A percentile compares a stretch with the other conserved stretches of the same genome.
Conservation (phyloP, 2,329 filamentous ascomycete species). For the Trichoderma sp. region DNA sequence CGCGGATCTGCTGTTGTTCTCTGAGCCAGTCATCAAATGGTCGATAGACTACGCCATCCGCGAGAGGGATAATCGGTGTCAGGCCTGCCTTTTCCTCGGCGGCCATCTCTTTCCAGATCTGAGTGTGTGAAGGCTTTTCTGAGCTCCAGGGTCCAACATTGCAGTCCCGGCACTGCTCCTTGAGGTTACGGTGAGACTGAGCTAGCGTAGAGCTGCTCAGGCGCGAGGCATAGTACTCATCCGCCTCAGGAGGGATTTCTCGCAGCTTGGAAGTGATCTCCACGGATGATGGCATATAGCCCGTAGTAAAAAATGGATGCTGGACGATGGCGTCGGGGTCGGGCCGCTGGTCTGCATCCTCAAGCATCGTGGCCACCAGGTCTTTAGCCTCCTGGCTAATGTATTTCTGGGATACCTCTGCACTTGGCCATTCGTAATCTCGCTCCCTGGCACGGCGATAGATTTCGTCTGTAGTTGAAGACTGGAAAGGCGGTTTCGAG, state of each 20-base stretch:
- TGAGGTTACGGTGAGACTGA: slow-evolving; percentile 51
- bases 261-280: slow-evolving; percentile 60
- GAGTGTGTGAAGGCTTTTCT: slow-evolving; percentile 48
- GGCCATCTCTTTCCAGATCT: slow-evolving; percentile 65
- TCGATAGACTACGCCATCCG: slow-evolving; percentile 61
- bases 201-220: slow-evolving; percentile 45
- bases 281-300: slow-evolving; percentile 64
- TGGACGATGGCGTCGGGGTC: slow-evolving; percentile 75
- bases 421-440: slow-evolving; percentile 76
- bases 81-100: slow-evolving; percentile 66
- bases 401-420: slow-evolving; percentile 63
- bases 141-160: slow-evolving; percentile 56
- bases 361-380: slow-evolving; percentile 71
- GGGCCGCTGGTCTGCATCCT: slow-evolving; percentile 72
- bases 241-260: slow-evolving; percentile 54
- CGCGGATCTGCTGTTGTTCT: slow-evolving; percentile 48
- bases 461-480: slow-evolving; percentile 81
- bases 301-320: slow-evolving; percentile 75
- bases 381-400: slow-evolving; percentile 76
- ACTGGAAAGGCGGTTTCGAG: slow-evolving; percentile 94
- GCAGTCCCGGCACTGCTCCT: slow-evolving; percentile 57
- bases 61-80: slow-evolving; percentile 61
- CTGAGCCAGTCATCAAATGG: slow-evolving; percentile 61
- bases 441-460: slow-evolving; percentile 68
- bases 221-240: slow-evolving; percentile 56